Percentiles rank a stretch among this genome's conserved stretches.
Evolutionary conservation across 2,329 filamentous ascomycete species (phyloP).

Genomic region (Neonectria ditissima): DNA sequence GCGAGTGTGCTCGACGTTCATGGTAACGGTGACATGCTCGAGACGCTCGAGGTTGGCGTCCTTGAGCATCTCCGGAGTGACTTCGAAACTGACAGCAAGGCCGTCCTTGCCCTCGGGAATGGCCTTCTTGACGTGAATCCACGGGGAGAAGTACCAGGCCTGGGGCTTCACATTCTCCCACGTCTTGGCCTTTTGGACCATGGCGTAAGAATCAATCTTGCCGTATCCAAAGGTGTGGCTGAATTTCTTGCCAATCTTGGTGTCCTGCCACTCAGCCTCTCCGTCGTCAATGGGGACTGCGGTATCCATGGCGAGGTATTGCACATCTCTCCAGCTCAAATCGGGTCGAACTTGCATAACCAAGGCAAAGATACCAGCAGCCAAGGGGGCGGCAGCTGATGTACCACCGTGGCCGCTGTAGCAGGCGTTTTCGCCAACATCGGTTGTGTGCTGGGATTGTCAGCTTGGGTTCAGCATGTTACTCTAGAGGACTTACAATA

Average conservation of each 20-base stretch:
- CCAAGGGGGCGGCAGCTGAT: slow-evolving; percentile 92
- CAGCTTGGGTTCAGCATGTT: slow-evolving; percentile 12
- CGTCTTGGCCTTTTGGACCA: slow-evolving; percentile 86
- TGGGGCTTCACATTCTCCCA: slow-evolving; percentile 95
- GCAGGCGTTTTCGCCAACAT: slow-evolving; percentile 86
- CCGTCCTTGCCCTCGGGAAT: slow-evolving; percentile 90
- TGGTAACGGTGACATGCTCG: slow-evolving; percentile 96
- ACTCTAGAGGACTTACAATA: slow-evolving; percentile 68
- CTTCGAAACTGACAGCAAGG: slow-evolving; percentile 81
- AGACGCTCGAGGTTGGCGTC: slow-evolving; percentile 85
- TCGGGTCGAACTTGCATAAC: slow-evolving; percentile 88
- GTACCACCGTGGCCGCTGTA: slow-evolving; percentile 90
- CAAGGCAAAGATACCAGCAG: slow-evolving; percentile 91
- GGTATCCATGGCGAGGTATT: slow-evolving; percentile 88
- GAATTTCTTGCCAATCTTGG: slow-evolving; percentile 84
- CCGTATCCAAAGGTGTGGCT: slow-evolving; percentile 97
- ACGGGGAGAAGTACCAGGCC: slow-evolving; percentile 93
- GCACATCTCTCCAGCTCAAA: slow-evolving; percentile 92
- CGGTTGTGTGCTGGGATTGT: slow-evolving; percentile 80
- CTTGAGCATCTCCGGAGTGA: slow-evolving; percentile 84
- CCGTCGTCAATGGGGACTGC: slow-evolving; percentile 82
- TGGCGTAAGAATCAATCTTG: slow-evolving; percentile 88
- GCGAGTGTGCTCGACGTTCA: slow-evolving; percentile 91
- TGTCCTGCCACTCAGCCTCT: slow-evolving; percentile 81
- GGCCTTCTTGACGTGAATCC: slow-evolving; percentile 86